Base-by-base conservation (phyloP, 2,329 filamentous ascomycete genomes). In the Ophiostoma perfectum region DNA sequence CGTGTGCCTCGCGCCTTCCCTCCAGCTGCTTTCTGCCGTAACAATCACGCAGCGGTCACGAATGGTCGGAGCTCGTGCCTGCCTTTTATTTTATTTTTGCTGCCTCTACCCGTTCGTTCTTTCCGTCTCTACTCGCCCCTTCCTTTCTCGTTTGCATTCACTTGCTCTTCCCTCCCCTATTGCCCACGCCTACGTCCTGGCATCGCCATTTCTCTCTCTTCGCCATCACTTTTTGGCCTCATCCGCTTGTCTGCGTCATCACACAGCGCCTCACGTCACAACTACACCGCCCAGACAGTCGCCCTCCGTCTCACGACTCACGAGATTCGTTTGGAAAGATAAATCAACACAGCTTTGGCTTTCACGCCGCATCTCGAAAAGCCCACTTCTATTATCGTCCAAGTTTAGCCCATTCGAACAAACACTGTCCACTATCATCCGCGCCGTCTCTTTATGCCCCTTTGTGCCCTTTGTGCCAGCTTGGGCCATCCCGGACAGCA, bases 1-100 rank as follows among this genome's bases (percentile, higher is more conserved):
- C 36, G 45, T 66, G 14, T 68, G 55, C 64, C 64, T 60, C 45
- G 45, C 66, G 67, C 67, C 58, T 68, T 62, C 36, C 64, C 39
- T 47, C 52, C n/a, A 41, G 36, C 58, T 62, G 58, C 60, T 63
- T 63, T 63, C 60, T 63, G 60, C 60, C 60, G 60, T 63, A 14
- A 63, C 8, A 63, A 63, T 63, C 60, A 62, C 8, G 18, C 14
- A 62, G 58, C 58, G 60, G 60, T 63, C 60, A 63, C 60, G 60
- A 42, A 63, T 6, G 5, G 7, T 42, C 39, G 60, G 36, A 63
- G 38, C 8, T 9, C 14, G 39, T 63, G 38, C 60, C 39, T 63
- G 14, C 55, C 55, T 38, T 12, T 60, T 60, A 9, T 42, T n/a
- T 63, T 8, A 5, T 6, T n/a, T 63, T 42, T 18, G 16, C 39